These are phyloP conservation scores for Asclepias syriaca DNA, from an alignment of 257 asterid genomes.

Conservation along the genomic window DNA sequence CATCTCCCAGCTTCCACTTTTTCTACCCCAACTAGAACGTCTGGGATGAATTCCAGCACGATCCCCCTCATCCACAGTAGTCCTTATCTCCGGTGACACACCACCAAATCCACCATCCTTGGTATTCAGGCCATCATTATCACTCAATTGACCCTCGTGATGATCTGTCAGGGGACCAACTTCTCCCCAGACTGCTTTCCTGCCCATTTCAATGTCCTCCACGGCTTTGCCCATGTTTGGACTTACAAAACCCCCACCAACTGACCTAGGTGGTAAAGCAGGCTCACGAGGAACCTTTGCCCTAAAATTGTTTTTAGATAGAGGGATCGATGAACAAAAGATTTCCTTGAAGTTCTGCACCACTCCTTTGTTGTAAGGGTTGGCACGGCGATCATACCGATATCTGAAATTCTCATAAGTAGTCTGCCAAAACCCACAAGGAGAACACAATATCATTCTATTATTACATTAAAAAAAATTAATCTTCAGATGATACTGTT, in stretches of 20 bases:
- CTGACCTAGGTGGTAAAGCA: constrained; percentile 41
- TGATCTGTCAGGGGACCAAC: constrained; percentile 51
- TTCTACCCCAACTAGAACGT: constrained; percentile 92
- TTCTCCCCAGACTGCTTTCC: constrained; percentile 93
- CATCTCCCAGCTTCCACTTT: constrained; percentile 98
- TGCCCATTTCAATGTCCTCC: constrained; percentile 86
- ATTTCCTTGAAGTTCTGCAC: constrained; percentile 69
- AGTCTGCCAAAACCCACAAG: constrained; percentile 50
- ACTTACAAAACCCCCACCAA: constrained; percentile 72
- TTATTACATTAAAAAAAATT: not conserved
- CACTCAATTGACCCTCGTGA: constrained; percentile 59
- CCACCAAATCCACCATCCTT: constrained; percentile 51
- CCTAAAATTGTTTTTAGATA: constrained; percentile 78
- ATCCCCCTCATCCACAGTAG: constrained; percentile 74
- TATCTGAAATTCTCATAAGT: constrained; percentile 95
- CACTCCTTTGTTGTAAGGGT: constrained; percentile 89
- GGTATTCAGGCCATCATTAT: constrained; percentile 44
- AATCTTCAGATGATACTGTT: not conserved
- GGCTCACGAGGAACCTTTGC: constrained; percentile 67
- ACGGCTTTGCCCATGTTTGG: constrained; percentile 82
- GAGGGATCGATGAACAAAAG: constrained; percentile 58
- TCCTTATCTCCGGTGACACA: constrained; percentile 78
- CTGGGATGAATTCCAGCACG: constrained; percentile 76
- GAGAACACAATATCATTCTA: not conserved
- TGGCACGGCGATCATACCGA: constrained; percentile 79